Conservation (phyloP, 1,284 basidiomycete genomes). For the Xanthoconium separans region DNA sequence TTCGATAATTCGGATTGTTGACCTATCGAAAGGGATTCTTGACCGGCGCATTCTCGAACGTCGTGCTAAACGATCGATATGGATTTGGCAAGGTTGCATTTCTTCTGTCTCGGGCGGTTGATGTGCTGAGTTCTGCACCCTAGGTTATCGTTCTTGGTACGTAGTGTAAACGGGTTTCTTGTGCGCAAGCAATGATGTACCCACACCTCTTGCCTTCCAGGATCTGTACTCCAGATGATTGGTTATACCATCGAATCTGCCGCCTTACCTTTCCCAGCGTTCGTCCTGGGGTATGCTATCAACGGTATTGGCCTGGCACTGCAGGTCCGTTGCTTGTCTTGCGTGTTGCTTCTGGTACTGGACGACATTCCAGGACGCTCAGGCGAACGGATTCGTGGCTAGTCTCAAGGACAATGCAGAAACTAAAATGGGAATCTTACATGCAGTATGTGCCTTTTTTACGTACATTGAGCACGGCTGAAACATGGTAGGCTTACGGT, state of each 20-base stretch:
- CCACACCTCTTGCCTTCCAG: slow-evolving; percentile 13
- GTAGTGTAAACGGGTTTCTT: neutral
- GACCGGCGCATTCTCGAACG: slow-evolving; percentile 31
- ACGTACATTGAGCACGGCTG: neutral
- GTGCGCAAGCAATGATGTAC: neutral
- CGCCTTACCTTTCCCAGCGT: slow-evolving; percentile 62
- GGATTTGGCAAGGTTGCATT: slow-evolving; percentile 34
- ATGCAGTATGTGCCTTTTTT: slow-evolving; percentile 20
- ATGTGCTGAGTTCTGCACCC: neutral
- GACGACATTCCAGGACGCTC: slow-evolving; percentile 23
- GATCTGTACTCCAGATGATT: slow-evolving; percentile 37
- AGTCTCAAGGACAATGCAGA: slow-evolving; percentile 29
- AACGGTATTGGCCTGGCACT: slow-evolving; percentile 62
- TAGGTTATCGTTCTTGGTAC: slow-evolving; percentile 31
- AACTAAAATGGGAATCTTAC: slow-evolving; percentile 32
- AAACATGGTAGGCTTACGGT: slow-evolving; percentile 33
- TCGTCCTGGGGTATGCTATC: slow-evolving; percentile 55
- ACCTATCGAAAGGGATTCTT: slow-evolving; percentile 29
- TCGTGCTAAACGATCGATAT: slow-evolving; percentile 27
- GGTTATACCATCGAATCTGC: slow-evolving; percentile 57
- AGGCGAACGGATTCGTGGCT: slow-evolving; percentile 34
- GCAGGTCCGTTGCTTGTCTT: slow-evolving; percentile 24
- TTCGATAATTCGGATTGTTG: neutral
- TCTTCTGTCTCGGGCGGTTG: slow-evolving; percentile 1
- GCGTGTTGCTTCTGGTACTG: neutral